phyloP scores from a whole-genome alignment of 2,329 filamentous ascomycete species.

The Lecanicillium sp. region DNA sequence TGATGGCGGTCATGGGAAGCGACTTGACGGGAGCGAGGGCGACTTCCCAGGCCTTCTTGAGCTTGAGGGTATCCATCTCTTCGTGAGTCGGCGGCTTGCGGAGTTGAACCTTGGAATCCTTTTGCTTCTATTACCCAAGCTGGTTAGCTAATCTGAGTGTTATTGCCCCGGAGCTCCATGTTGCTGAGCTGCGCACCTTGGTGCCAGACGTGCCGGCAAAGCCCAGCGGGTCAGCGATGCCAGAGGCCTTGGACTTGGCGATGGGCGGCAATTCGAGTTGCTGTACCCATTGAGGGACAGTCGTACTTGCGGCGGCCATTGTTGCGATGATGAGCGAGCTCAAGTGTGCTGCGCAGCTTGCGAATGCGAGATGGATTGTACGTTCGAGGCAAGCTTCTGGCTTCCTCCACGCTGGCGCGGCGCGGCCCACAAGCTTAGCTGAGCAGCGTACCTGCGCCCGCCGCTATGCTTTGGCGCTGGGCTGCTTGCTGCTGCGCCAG shows the following conservation, averaged over 20 bases:
- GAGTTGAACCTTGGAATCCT: slow-evolving; percentile 42
- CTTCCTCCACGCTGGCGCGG: neutral
- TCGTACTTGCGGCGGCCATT: slow-evolving; percentile 29
- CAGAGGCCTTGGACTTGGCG: slow-evolving; percentile 57
- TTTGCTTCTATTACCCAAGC: slow-evolving; percentile 39
- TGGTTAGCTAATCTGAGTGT: slow-evolving; percentile 9
- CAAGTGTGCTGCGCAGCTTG: neutral
- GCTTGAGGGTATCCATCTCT: slow-evolving; percentile 91
- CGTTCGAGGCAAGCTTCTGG: neutral
- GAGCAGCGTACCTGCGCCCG: neutral
- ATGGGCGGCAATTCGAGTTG: slow-evolving; percentile 68
- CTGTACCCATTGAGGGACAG: slow-evolving; percentile 70
- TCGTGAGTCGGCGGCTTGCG: slow-evolving; percentile 66
- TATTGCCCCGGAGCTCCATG: neutral
- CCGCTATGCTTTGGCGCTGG: neutral
- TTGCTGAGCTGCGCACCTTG: slow-evolving; percentile 45
- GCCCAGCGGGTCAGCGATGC: slow-evolving; percentile 80
- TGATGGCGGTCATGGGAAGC: slow-evolving; percentile 95
- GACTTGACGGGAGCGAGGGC: slow-evolving; percentile 89
- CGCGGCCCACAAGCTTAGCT: slow-evolving; percentile 10
- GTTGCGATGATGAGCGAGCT: neutral
- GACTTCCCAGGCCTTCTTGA: slow-evolving; percentile 99
- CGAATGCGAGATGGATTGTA: neutral
- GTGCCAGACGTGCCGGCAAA: slow-evolving; percentile 55
- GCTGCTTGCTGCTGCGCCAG: neutral